phyloP scores from a whole-genome alignment of 768 basidiomycete species.

The Lentinula edodes region DNA sequence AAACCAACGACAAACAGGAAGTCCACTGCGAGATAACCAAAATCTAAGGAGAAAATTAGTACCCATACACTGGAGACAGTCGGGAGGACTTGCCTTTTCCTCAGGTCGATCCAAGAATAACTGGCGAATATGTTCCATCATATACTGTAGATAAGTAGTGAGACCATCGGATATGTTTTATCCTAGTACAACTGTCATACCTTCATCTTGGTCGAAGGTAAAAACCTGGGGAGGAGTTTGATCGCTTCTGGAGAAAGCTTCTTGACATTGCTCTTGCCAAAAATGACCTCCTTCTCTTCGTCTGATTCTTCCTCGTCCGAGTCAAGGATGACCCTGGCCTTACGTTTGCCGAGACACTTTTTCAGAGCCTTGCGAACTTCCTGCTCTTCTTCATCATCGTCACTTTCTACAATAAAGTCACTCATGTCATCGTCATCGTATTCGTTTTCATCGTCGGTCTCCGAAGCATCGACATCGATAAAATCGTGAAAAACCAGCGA shows the following conservation, averaged over 20 bases:
- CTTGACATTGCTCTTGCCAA: slow-evolving; percentile 25
- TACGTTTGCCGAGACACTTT: slow-evolving; percentile 32
- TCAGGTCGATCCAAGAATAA: slow-evolving; percentile 44
- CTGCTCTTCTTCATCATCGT: slow-evolving; percentile 53
- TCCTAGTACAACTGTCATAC: slow-evolving; percentile 22
- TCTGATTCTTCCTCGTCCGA: slow-evolving; percentile 34
- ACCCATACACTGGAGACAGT: neutral
- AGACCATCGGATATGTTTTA: neutral
- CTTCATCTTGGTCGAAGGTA: slow-evolving; percentile 76
- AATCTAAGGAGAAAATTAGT: slow-evolving; percentile 27
- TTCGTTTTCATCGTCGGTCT: slow-evolving; percentile 19
- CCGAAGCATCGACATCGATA: slow-evolving; percentile 24
- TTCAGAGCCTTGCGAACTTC: slow-evolving; percentile 33
- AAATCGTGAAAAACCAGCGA: slow-evolving; percentile 12
- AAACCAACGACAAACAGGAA: slow-evolving; percentile 56
- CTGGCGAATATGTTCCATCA: slow-evolving; percentile 52
- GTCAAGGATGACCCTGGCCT: slow-evolving; percentile 33
- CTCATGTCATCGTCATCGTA: slow-evolving; percentile 31
- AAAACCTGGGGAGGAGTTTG: slow-evolving; percentile 46
- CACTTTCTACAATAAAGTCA: slow-evolving; percentile 48
- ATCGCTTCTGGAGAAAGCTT: slow-evolving; percentile 27
- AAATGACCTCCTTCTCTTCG: slow-evolving; percentile 34
- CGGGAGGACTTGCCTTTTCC: slow-evolving; percentile 46
- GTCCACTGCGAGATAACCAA: slow-evolving; percentile 74
- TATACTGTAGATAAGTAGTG: slow-evolving; percentile 27